Percentiles rank a stretch among this genome's conserved stretches.
These are phyloP conservation scores for Sphagnum magellanicum DNA, from an alignment of 228 moss, liverwort and hornwort species.

Conservation along the genomic window DNA sequence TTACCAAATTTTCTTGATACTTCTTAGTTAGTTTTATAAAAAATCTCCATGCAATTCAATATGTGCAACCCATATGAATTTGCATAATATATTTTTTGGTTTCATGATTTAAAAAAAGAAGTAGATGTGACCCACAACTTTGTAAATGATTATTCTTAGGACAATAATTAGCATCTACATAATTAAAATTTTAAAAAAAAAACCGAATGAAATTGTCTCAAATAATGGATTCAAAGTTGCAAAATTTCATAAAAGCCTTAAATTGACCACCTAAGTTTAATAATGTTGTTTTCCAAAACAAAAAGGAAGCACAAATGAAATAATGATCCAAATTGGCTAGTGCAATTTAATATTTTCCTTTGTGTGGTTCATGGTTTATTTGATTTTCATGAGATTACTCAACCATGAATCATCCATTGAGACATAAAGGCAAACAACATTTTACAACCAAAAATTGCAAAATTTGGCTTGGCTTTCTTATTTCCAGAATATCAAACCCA, in stretches of 20 bases:
- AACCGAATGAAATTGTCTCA: no score
- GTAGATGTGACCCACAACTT: no score
- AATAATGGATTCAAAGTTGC: no score
- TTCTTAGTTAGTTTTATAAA: no score
- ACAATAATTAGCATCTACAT: no score
- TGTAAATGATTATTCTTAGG: no score
- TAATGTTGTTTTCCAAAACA: not conserved
- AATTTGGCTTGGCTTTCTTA: conserved; percentile 44
- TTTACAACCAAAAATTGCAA: conserved; percentile 46
- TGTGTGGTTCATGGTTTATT: conserved; percentile 39
- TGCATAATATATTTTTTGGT: no score
- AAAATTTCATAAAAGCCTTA: no score
- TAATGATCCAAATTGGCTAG: conserved; percentile 15
- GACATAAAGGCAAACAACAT: conserved; percentile 53
- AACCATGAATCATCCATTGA: conserved; percentile 38
- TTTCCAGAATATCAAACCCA: conserved; percentile 47
- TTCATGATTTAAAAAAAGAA: no score
- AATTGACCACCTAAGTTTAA: not conserved
- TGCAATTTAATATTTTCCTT: conserved; percentile 30
- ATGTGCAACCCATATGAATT: no score
- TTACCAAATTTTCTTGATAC: not conserved
- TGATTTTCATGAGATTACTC: conserved; percentile 42
- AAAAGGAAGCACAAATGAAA: not conserved
- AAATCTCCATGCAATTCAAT: no score
- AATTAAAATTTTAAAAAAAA: no score